A percentile compares a stretch with the other conserved stretches of the same genome.
phyloP scores from a whole-genome alignment of 1,284 basidiomycete species.

The Trametes versicolor region DNA sequence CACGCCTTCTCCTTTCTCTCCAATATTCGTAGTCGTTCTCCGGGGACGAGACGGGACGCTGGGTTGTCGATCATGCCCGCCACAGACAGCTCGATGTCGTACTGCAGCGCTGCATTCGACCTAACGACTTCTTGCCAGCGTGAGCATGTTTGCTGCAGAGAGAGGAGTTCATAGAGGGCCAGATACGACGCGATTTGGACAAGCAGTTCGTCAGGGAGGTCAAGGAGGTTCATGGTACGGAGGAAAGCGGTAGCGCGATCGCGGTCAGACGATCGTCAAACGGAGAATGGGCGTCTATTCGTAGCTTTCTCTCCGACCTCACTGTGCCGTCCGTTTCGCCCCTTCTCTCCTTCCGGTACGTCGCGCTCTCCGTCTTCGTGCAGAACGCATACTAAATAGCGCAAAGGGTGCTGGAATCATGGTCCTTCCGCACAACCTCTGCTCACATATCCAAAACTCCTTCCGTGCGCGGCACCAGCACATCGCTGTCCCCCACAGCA shows the following conservation, averaged over 20 bases:
- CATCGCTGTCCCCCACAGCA: constrained; percentile 80
- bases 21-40: constrained; percentile 45
- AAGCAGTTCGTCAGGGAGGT: constrained; percentile 50
- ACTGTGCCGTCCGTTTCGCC: constrained; percentile 3
- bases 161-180: constrained; percentile 26
- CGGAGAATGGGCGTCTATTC: constrained; percentile 9
- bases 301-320: constrained; percentile 4
- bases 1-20: constrained; percentile 28
- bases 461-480: constrained; percentile 83
- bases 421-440: constrained; percentile 84
- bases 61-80: constrained; percentile 46
- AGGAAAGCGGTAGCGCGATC: not conserved
- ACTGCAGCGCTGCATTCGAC: constrained; percentile 46
- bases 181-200: constrained; percentile 44
- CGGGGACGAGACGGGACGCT: constrained; percentile 34
- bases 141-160: constrained; percentile 36
- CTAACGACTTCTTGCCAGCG: constrained; percentile 41
- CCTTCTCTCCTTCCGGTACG: constrained; percentile 9
- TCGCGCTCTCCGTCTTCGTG: not conserved
- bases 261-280: constrained; percentile 7
- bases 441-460: constrained; percentile 87
- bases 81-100: constrained; percentile 42
- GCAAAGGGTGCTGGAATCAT: constrained; percentile 44
- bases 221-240: constrained; percentile 30
- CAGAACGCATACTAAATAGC: not conserved